Evolutionary conservation across 345 rosid genomes (phyloP), one percentile per base, ranked within the genome.

Genomic region (Lepidium aucheri): DNA sequence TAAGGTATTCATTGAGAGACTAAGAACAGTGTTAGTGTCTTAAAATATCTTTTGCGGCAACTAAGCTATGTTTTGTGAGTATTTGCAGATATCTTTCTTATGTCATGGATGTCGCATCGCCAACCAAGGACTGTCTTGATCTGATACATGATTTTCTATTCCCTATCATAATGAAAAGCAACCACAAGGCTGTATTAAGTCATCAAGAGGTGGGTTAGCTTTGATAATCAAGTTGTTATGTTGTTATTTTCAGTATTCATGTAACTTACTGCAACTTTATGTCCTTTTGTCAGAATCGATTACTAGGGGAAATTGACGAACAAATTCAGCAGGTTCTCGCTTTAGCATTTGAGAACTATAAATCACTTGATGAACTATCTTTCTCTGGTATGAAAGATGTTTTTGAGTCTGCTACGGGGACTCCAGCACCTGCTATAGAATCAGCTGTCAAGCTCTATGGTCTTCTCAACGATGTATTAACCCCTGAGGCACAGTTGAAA

Each of bases 81-180:
- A 41, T 67, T 69, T 69, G 74, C 78, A 90, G 99, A 78, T 88
- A 94, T 71, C 90, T 90, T 56, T 86, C 99, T 38, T 94, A 94
- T 75, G 76, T 94, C 60, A 94, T 88, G 99, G 99, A 94, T 75
- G 95, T 94, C 14, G 95, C 96, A 60, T 86, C 99, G 34, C 97
- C 99, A 17, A 93, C 99, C 33, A 85, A 83, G 18, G 96, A 88
- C 78, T 90, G 96, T 75, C 90, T 94, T 70, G 79, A 78, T 18
- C 63, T 90, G 76, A 84, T 94, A 53, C 60, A 82, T 74, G 88
- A 85, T 67, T 88, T 84, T 72, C 78, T 94, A 63, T 70, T 72
- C 69, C 96, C 97, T 5, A 89, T 86, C 12, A 53, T 83, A 44
- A 85, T 84, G 90, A 90, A 86, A 68, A 79, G 80, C 61, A 75